Conservation (phyloP, 75 land plant genomes). For the Pinus taeda region DNA sequence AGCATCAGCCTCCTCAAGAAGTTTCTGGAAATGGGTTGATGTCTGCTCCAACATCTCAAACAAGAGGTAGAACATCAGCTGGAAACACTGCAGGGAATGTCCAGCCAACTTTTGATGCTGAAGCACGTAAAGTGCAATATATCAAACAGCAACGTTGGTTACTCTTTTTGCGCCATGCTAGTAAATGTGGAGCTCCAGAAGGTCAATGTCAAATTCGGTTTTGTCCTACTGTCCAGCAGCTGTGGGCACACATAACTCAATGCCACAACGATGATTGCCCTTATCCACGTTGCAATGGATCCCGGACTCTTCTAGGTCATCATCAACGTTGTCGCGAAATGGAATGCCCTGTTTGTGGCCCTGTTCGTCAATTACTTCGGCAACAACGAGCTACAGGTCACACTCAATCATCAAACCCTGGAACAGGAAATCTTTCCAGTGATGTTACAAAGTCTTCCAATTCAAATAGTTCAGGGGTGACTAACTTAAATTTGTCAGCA, state of each 20-base stretch:
- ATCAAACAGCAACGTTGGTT: constrained; percentile 75
- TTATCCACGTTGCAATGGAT: constrained; percentile 56
- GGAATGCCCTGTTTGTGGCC: constrained; percentile 87
- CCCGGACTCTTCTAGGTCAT: constrained; percentile 60
- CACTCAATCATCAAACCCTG: constrained; percentile 6
- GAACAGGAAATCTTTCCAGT: constrained; percentile 5
- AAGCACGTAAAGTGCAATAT: constrained; percentile 23
- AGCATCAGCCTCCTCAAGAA: constrained; percentile 22
- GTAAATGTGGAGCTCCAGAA: constrained; percentile 61
- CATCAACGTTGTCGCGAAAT: constrained; percentile 43
- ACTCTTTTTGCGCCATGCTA: constrained; percentile 79
- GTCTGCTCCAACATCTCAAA: constrained; percentile 9
- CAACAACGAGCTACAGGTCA: constrained; percentile 5
- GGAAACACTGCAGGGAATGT: constrained; percentile 8
- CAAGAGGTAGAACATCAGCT: constrained; percentile 2
- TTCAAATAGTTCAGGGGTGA: constrained; percentile 3
- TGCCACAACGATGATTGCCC: constrained; percentile 48
- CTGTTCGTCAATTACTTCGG: constrained; percentile 41
- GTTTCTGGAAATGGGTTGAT: constrained; percentile 14
- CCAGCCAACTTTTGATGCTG: constrained; percentile 5
- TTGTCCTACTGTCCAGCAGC: constrained; percentile 58
- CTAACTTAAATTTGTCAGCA: constrained; percentile 15
- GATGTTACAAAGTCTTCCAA: constrained; percentile 27
- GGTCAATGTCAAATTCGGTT: constrained; percentile 50
- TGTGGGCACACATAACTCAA: constrained; percentile 54